Evolutionary conservation across 2,329 filamentous ascomycete genomes (phyloP).

Genomic region (Chrysosporium keratinophilum): DNA sequence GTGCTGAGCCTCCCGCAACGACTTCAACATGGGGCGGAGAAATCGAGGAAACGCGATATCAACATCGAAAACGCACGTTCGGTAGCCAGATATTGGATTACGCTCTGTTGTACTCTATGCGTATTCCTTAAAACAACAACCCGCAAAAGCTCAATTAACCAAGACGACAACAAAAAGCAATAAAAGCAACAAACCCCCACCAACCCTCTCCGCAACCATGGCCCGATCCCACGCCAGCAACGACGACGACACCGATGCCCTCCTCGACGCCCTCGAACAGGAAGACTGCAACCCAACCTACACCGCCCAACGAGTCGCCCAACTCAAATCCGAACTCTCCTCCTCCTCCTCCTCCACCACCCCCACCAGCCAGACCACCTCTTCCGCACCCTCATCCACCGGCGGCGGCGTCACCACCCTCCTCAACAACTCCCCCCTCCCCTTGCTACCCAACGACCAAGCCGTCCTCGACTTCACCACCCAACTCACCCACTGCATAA

Average conservation of each 20-base stretch:
- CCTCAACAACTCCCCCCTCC: conserved; percentile 25
- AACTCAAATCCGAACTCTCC: conserved; percentile 48
- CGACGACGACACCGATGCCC: conserved; percentile 47
- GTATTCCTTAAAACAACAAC: too few relatives aligned
- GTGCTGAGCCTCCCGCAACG: neutral
- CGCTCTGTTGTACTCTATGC: too few relatives aligned
- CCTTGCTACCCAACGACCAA: conserved; percentile 43
- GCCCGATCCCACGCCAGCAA: conserved; percentile 17
- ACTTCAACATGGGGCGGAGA: neutral
- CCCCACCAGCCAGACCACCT: conserved; percentile 33
- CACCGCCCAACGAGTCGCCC: conserved; percentile 48
- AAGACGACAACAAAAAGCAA: neutral
- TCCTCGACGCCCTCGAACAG: conserved; percentile 47
- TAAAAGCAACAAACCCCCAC: neutral
- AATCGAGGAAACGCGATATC: neutral
- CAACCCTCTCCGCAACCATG: neutral
- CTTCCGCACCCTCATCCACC: conserved; percentile 15
- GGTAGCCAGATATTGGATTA: too few relatives aligned
- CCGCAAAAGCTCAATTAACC: neutral
- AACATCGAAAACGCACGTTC: neutral
- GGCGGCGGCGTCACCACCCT: conserved; percentile 16
- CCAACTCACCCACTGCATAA: conserved; percentile 45
- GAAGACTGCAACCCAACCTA: conserved; percentile 44
- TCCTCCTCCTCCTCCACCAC: conserved; percentile 36
- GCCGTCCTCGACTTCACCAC: conserved; percentile 51